Conservation (phyloP, 306 rosid species). For the Quercus robur region DNA sequence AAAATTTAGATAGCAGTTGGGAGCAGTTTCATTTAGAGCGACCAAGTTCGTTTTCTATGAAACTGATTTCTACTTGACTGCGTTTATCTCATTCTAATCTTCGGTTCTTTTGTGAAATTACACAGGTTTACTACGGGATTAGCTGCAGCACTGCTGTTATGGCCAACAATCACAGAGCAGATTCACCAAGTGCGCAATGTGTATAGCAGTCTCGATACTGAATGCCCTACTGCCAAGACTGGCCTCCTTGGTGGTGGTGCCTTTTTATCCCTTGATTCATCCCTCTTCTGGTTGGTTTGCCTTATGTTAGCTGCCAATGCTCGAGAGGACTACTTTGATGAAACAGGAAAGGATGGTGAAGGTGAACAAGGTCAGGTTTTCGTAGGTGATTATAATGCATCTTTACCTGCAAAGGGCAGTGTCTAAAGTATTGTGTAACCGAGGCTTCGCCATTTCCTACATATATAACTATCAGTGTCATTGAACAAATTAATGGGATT, state of each 20-base stretch:
- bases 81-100: no score
- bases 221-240: constrained; percentile 67
- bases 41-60: background rate
- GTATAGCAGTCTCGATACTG: constrained; percentile 20
- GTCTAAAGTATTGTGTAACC: constrained; percentile 6
- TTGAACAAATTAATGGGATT: background rate
- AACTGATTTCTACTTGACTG: background rate
- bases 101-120: background rate
- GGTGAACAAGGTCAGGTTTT: background rate
- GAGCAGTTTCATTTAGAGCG: background rate
- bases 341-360: constrained; percentile 25
- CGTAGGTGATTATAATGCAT: background rate
- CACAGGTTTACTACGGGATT: constrained; percentile 62
- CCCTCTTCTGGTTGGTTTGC: constrained; percentile 81
- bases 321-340: constrained; percentile 79
- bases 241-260: constrained; percentile 97
- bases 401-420: constrained; percentile 8
- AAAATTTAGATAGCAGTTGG: no score
- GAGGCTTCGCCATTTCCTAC: background rate
- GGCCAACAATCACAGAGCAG: constrained; percentile 68
- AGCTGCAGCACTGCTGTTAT: constrained; percentile 41
- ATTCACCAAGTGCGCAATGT: constrained; percentile 31
- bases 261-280: constrained; percentile 74
- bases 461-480: background rate
- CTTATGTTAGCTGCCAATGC: constrained; percentile 79